Conservation (phyloP, 345 rosid species). For the Brassica juncea region DNA sequence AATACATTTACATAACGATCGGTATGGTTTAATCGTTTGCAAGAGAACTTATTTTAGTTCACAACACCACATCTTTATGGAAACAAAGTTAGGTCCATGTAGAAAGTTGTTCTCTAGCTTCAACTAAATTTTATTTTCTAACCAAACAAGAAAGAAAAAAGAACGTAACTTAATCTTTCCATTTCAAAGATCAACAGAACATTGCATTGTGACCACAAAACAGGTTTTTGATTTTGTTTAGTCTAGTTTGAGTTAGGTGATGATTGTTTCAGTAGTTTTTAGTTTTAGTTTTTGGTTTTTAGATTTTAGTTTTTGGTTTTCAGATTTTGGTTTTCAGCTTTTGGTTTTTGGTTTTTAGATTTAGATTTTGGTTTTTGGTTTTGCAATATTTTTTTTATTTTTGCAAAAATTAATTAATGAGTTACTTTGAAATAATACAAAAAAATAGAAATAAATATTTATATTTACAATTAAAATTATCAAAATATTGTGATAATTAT, state of each 20-base stretch:
- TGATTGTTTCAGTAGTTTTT: too few species aligned
- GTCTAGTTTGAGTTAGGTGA: neutral
- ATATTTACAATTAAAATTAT: too few species aligned
- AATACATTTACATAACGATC: constrained; percentile 10
- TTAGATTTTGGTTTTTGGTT: too few species aligned
- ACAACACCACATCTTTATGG: constrained; percentile 9
- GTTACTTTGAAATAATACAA: too few species aligned
- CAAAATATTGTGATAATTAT: too few species aligned
- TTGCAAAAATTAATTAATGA: too few species aligned
- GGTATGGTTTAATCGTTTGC: constrained; percentile 8
- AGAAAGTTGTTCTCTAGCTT: constrained; percentile 25
- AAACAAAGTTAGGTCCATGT: constrained; percentile 35
- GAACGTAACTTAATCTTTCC: neutral
- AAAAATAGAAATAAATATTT: too few species aligned
- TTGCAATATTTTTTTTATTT: too few species aligned
- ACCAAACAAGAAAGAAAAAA: neutral
- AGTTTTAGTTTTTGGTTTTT: too few species aligned
- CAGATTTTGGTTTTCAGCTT: too few species aligned
- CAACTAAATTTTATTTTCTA: constrained; percentile 9
- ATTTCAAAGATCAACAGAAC: neutral
- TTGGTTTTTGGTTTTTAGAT: too few species aligned
- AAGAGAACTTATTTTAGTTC: neutral
- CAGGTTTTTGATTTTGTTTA: neutral
- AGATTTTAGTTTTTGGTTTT: too few species aligned
- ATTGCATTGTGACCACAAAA: neutral